phyloP scores from a whole-genome alignment of 2,329 filamentous ascomycete genomes.

The Cladosporium colombiae region DNA sequence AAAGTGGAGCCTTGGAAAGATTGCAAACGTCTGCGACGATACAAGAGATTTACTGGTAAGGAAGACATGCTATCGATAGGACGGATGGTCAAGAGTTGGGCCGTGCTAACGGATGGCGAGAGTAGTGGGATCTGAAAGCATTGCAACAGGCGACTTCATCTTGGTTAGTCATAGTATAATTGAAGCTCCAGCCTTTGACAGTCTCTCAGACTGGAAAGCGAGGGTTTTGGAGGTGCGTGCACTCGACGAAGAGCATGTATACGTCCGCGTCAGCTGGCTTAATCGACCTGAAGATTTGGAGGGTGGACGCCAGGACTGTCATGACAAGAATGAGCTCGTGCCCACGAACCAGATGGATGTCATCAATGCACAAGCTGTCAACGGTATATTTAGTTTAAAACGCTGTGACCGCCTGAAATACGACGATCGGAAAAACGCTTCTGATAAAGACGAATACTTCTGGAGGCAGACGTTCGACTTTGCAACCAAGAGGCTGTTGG shows the following conservation, averaged over 20 bases:
- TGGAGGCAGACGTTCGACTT: not conserved
- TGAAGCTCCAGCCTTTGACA: constrained; percentile 38
- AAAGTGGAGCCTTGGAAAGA: constrained; percentile 41
- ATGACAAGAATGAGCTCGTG: too few relatives aligned
- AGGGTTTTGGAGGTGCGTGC: constrained; percentile 76
- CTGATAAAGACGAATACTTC: too few relatives aligned
- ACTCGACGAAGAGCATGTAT: constrained; percentile 70
- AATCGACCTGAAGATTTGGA: constrained; percentile 68
- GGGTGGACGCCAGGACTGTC: too few relatives aligned
- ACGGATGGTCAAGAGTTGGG: not conserved
- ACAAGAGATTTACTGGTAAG: constrained; percentile 47
- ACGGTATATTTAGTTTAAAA: constrained; percentile 60
- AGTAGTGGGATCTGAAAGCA: constrained; percentile 29
- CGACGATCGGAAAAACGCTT: too few relatives aligned
- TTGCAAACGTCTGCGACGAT: constrained; percentile 36
- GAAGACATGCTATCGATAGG: not conserved
- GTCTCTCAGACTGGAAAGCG: constrained; percentile 64
- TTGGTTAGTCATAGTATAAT: constrained; percentile 41
- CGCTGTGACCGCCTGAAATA: constrained; percentile 50
- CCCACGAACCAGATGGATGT: constrained; percentile 79
- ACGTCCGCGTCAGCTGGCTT: constrained; percentile 73
- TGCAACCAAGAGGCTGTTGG: not conserved
- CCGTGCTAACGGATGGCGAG: not conserved
- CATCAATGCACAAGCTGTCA: constrained; percentile 72
- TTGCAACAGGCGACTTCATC: constrained; percentile 46